Conservation (phyloP, 1,284 basidiomycete genomes). For the Mycena sp. region DNA sequence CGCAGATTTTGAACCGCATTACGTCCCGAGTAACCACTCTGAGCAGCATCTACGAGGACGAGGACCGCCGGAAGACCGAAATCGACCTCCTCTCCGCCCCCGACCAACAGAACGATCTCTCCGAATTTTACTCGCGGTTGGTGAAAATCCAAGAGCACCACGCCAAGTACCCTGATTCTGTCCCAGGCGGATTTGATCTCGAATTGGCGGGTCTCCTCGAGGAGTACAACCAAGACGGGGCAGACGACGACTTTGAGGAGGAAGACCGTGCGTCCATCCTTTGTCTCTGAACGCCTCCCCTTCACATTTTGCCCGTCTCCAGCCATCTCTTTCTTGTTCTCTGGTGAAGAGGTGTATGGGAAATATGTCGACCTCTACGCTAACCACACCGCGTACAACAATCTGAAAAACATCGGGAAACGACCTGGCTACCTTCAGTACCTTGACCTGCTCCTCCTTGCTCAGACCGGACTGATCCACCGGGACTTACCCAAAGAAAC, state of each 20-base stretch:
- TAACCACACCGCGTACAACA: constrained; percentile 90
- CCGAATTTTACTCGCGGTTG: constrained; percentile 95
- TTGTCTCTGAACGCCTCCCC: constrained; percentile 11
- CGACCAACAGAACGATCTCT: constrained; percentile 76
- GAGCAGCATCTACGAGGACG: constrained; percentile 78
- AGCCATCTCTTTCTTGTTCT: constrained; percentile 92
- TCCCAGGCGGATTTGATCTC: constrained; percentile 80
- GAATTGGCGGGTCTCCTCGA: constrained; percentile 85
- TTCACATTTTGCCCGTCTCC: constrained; percentile 58
- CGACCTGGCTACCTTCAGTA: constrained; percentile 92
- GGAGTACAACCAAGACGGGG: constrained; percentile 73
- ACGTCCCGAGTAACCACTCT: constrained; percentile 74
- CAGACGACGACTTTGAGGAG: constrained; percentile 78
- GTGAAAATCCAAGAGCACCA: constrained; percentile 96
- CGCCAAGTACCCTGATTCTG: constrained; percentile 91
- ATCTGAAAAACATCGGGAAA: constrained; percentile 85
- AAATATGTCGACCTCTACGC: constrained; percentile 94
- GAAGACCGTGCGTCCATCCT: constrained; percentile 76
- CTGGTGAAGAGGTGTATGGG: constrained; percentile 95
- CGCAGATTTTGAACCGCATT: constrained; percentile 87
- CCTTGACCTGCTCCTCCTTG: constrained; percentile 80
- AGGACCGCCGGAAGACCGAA: constrained; percentile 70
- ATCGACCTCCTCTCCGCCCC: constrained; percentile 68
- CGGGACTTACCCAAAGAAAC: constrained; percentile 79
- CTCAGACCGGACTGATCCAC: constrained; percentile 68